Conservation (phyloP, 306 rosid genomes). For the Lathyrus tuberosus region DNA sequence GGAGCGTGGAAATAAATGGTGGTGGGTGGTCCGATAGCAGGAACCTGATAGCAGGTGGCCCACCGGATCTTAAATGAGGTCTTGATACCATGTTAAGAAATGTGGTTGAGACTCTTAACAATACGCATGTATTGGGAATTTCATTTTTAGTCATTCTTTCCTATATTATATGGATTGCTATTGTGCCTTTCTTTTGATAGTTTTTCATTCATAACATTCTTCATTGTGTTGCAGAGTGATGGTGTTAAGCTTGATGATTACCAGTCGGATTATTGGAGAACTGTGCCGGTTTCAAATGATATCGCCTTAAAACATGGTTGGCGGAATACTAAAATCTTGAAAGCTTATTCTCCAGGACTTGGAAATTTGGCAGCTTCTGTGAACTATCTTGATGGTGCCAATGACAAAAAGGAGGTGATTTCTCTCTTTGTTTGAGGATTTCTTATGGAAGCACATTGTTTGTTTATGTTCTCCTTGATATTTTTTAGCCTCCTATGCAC, state of each 20-base stretch:
- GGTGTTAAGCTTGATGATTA: constrained; percentile 67
- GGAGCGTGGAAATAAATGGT: too few species aligned
- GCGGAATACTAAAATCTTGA: constrained; percentile 65
- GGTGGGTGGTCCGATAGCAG: too few species aligned
- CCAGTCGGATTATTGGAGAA: constrained; percentile 58
- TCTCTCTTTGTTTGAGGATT: constrained; percentile 30
- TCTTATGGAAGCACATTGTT: not conserved
- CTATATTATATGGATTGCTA: constrained; percentile 32
- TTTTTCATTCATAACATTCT: constrained; percentile 41
- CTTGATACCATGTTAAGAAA: too few species aligned
- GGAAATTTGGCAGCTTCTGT: constrained; percentile 78
- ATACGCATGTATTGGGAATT: not conserved
- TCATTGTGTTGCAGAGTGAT: constrained; percentile 67
- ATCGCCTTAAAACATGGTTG: constrained; percentile 62
- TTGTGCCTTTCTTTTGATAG: constrained; percentile 35
- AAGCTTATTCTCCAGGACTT: constrained; percentile 73
- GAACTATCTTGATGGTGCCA: constrained; percentile 57
- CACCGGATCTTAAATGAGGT: too few species aligned
- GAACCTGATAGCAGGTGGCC: too few species aligned
- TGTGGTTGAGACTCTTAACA: too few species aligned
- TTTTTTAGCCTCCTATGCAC: constrained; percentile 11
- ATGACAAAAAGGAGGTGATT: constrained; percentile 72
- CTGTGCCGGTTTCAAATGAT: constrained; percentile 60
- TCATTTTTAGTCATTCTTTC: constrained; percentile 18
- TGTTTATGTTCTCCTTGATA: not conserved